These are phyloP conservation scores for Letharia columbiana DNA, from an alignment of 495 filamentous ascomycete species.

Conservation along the genomic window DNA sequence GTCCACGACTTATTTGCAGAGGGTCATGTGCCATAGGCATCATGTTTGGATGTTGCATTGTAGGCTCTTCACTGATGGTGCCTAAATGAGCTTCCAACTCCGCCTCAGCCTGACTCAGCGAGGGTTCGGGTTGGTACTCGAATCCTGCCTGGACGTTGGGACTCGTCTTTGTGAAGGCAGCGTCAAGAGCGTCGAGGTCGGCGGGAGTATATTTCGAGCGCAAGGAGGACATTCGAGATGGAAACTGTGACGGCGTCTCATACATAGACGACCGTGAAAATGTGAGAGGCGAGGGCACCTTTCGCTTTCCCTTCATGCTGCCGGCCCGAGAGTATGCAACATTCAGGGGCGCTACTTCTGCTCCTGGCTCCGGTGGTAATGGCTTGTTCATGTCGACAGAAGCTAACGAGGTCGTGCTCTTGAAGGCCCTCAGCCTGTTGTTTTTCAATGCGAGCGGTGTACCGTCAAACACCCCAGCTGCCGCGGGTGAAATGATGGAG, in stretches of 20 bases:
- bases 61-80: slow-evolving; percentile 29
- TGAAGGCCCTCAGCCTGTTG: slow-evolving; percentile 15
- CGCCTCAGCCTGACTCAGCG: slow-evolving; percentile 26
- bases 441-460: slow-evolving; percentile 18
- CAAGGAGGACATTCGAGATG: slow-evolving; percentile 24
- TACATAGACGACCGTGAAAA: slow-evolving; percentile 22
- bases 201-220: slow-evolving; percentile 30
- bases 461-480: slow-evolving; percentile 39
- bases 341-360: slow-evolving; percentile 27
- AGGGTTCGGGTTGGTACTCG: slow-evolving; percentile 15
- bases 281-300: slow-evolving; percentile 24
- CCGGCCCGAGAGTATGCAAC: slow-evolving; percentile 23
- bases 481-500: slow-evolving; percentile 33
- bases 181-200: slow-evolving; percentile 30
- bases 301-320: slow-evolving; percentile 24
- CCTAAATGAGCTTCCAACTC: slow-evolving; percentile 28
- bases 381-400: slow-evolving; percentile 36
- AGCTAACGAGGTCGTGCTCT: slow-evolving; percentile 20
- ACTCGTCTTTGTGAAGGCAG: slow-evolving; percentile 27
- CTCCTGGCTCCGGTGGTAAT: slow-evolving; percentile 39
- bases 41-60: slow-evolving; percentile 11
- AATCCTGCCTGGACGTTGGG: slow-evolving; percentile 17
- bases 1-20: slow-evolving; percentile 27
- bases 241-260: slow-evolving; percentile 12
- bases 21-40: slow-evolving; percentile 20